These are phyloP conservation scores for Grigorovia jiainica DNA, from an alignment of 805 yeast genomes.

Conservation along the genomic window DNA sequence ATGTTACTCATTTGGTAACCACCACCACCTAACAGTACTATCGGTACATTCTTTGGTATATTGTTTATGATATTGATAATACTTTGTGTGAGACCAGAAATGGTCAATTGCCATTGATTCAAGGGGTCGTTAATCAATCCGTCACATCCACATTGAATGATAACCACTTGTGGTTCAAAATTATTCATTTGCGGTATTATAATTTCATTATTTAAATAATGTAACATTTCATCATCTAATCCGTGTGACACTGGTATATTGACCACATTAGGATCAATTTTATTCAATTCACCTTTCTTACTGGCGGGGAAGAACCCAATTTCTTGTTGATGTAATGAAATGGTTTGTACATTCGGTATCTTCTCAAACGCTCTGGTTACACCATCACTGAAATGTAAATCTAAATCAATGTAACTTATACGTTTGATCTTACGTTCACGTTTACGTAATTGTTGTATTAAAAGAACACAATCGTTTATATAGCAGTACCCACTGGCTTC, in stretches of 20 bases:
- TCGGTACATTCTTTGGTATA: constrained; percentile 21
- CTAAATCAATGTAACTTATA: constrained; percentile 59
- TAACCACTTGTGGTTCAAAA: constrained; percentile 43
- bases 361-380: constrained; percentile 56
- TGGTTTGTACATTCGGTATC: constrained; percentile 46
- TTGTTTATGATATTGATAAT: constrained; percentile 20
- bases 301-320: constrained; percentile 69
- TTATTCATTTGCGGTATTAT: constrained; percentile 34
- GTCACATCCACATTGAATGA: constrained; percentile 67
- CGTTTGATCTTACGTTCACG: constrained; percentile 29
- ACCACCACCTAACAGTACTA: constrained; percentile 58
- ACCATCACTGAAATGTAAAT: constrained; percentile 76
- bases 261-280: constrained; percentile 34
- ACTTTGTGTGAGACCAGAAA: constrained; percentile 36
- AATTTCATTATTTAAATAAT: constrained; percentile 31
- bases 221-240: constrained; percentile 37
- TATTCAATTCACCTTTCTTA: constrained; percentile 39
- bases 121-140: constrained; percentile 58
- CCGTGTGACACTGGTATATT: constrained; percentile 56
- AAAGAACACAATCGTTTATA: constrained; percentile 56
- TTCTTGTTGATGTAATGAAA: constrained; percentile 57
- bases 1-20: constrained; percentile 58
- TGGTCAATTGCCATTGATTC: constrained; percentile 60
- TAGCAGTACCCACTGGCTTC: constrained; percentile 66
- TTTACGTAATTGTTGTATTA: constrained; percentile 42